Conservation (phyloP, 345 rosid species). For the Bruguiera sexangula region DNA sequence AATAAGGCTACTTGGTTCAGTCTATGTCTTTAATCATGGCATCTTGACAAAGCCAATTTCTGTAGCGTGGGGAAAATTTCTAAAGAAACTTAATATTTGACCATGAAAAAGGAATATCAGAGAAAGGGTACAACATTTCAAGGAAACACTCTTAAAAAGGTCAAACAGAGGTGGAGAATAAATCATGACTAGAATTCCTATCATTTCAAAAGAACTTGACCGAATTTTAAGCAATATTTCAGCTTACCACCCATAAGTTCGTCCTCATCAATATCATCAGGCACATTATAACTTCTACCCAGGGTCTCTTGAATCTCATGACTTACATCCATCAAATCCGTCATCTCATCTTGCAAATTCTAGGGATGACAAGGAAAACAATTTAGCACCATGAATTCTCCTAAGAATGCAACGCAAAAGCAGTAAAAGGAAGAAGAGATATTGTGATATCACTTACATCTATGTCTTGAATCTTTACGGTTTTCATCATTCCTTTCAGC, state of each 20-base stretch:
- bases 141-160: background rate
- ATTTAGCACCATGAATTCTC: conserved; percentile 9
- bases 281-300: conserved; percentile 90
- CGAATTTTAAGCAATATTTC: background rate
- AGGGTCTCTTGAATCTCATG: conserved; percentile 91
- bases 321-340: conserved; percentile 98
- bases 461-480: conserved; percentile 91
- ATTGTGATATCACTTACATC: conserved; percentile 52
- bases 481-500: conserved; percentile 99
- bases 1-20: too few species aligned
- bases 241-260: conserved; percentile 95
- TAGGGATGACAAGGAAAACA: conserved; percentile 22
- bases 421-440: background rate
- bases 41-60: too few species aligned
- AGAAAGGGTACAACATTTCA: background rate
- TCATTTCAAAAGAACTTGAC: background rate
- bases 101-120: conserved; percentile 3
- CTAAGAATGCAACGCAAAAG: conserved; percentile 2
- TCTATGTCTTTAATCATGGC: too few species aligned
- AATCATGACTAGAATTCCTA: background rate
- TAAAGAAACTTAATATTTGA: too few species aligned
- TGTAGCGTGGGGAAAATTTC: too few species aligned
- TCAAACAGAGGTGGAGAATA: background rate
- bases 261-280: conserved; percentile 97
- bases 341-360: conserved; percentile 99